Conservation (phyloP, 2,329 filamentous ascomycete genomes). For the Cordyceps cicadae region DNA sequence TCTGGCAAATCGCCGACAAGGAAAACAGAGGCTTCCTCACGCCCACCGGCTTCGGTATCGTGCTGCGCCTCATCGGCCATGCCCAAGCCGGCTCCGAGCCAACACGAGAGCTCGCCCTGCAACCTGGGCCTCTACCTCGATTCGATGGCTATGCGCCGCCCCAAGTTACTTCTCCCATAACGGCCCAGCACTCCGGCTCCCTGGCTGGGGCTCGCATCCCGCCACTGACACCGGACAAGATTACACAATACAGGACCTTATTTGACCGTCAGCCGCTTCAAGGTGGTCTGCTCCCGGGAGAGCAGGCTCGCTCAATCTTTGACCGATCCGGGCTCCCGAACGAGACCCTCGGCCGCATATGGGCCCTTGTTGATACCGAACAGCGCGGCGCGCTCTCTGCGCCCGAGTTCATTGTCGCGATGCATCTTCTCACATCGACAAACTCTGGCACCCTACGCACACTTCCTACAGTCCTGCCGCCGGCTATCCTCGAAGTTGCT, state of each 20-base stretch:
- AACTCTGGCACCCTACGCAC: slow-evolving; percentile 74
- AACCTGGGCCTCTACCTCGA: slow-evolving; percentile 79
- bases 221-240: slow-evolving; percentile 79
- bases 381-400: slow-evolving; percentile 78
- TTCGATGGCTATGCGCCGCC: slow-evolving; percentile 67
- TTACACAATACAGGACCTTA: slow-evolving; percentile 76
- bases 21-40: slow-evolving; percentile 94
- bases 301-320: slow-evolving; percentile 88
- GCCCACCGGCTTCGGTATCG: slow-evolving; percentile 85
- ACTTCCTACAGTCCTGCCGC: slow-evolving; percentile 72
- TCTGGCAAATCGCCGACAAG: slow-evolving; percentile 97
- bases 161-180: slow-evolving; percentile 36
- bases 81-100: slow-evolving; percentile 83
- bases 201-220: slow-evolving; percentile 68
- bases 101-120: slow-evolving; percentile 70
- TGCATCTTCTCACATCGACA: slow-evolving; percentile 90
- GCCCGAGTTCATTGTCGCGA: slow-evolving; percentile 94
- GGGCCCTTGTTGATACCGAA: slow-evolving; percentile 90
- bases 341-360: slow-evolving; percentile 87
- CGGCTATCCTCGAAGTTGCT: slow-evolving; percentile 84
- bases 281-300: slow-evolving; percentile 66
- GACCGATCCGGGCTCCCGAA: slow-evolving; percentile 86
- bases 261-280: slow-evolving; percentile 84
- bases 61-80: slow-evolving; percentile 89
- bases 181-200: slow-evolving; percentile 53